Percentiles rank a stretch among this genome's conserved stretches.
Conservation (phyloP, 192 early-diverging fungal species). For the Diversispora eburnea region DNA sequence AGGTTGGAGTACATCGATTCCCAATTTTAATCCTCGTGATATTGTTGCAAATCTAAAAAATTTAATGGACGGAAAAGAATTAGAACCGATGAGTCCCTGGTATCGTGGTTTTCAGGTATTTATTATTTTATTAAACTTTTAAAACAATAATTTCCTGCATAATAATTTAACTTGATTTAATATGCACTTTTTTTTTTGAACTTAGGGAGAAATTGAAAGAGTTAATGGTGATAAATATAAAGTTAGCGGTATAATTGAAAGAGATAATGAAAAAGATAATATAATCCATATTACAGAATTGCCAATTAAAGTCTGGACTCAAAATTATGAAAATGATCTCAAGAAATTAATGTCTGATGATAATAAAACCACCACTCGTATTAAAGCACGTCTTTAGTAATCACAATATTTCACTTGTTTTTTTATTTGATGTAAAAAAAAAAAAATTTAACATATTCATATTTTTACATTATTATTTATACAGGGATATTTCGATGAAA, state of each 20-base stretch:
- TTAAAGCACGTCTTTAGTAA: conserved; percentile 41
- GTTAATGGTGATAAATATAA: conserved; percentile 56
- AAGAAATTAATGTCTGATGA: conserved; percentile 67
- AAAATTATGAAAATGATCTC: conserved; percentile 80
- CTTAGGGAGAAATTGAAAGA: conserved; percentile 61
- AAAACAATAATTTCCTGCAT: no score
- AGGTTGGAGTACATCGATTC: conserved; percentile 73
- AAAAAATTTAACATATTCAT: not conserved
- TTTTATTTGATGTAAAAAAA: not conserved
- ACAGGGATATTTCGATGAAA: conserved; percentile 67
- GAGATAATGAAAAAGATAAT: conserved; percentile 63
- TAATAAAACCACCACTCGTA: conserved; percentile 67
- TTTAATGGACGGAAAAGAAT: conserved; percentile 72
- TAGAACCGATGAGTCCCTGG: conserved; percentile 82
- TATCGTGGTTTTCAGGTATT: conserved; percentile 81
- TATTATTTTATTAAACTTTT: not conserved
- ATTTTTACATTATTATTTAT: not conserved
- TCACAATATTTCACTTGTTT: no score
- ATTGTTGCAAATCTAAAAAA: conserved; percentile 81
- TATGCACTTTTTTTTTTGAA: no score
- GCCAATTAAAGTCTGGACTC: conserved; percentile 85
- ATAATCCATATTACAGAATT: conserved; percentile 82
- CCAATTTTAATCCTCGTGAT: conserved; percentile 85
- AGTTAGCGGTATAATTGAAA: conserved; percentile 64
- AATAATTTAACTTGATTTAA: no score